These are phyloP conservation scores for Moniliophthora roreri DNA, from an alignment of 1,284 basidiomycete genomes.

Conservation along the genomic window DNA sequence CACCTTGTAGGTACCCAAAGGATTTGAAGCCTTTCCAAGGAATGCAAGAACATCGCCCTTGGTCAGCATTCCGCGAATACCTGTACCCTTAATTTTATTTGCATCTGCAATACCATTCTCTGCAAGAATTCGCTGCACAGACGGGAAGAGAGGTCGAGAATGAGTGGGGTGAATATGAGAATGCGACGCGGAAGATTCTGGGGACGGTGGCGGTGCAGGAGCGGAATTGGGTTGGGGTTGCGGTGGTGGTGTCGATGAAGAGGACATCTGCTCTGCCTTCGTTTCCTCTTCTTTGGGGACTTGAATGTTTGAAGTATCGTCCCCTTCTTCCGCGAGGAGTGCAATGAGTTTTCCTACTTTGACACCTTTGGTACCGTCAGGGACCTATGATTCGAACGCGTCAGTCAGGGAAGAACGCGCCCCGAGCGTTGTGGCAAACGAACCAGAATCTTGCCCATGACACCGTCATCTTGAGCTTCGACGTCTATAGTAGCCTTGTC, in stretches of 20 bases:
- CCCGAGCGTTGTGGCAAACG: conserved; percentile 24
- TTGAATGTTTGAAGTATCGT: conserved; percentile 87
- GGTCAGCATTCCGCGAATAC: conserved; percentile 86
- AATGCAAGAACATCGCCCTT: conserved; percentile 87
- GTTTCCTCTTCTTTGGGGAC: conserved; percentile 57
- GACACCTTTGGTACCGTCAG: conserved; percentile 84
- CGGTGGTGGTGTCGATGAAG: conserved; percentile 23
- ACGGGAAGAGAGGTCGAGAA: conserved; percentile 72
- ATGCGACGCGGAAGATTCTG: conserved; percentile 25
- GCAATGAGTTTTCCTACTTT: conserved; percentile 89
- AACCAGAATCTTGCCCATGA: conserved; percentile 92
- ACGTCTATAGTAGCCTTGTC: conserved; percentile 99
- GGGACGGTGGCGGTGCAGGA: conserved; percentile 25
- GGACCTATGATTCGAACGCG: conserved; percentile 45
- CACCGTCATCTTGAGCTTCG: conserved; percentile 96
- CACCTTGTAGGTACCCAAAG: conserved; percentile 72
- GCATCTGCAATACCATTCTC: conserved; percentile 58
- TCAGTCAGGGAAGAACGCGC: neutral
- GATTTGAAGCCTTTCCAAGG: conserved; percentile 78
- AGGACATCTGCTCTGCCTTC: conserved; percentile 23
- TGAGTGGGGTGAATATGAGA: conserved; percentile 43
- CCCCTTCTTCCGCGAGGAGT: conserved; percentile 94
- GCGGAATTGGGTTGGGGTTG: conserved; percentile 19
- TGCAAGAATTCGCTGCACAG: conserved; percentile 68
- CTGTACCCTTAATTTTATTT: conserved; percentile 72